Evolutionary conservation across 768 basidiomycete species (phyloP), one percentile per base, ranked within the genome.

Genomic region (Coprinellus micaceus): DNA sequence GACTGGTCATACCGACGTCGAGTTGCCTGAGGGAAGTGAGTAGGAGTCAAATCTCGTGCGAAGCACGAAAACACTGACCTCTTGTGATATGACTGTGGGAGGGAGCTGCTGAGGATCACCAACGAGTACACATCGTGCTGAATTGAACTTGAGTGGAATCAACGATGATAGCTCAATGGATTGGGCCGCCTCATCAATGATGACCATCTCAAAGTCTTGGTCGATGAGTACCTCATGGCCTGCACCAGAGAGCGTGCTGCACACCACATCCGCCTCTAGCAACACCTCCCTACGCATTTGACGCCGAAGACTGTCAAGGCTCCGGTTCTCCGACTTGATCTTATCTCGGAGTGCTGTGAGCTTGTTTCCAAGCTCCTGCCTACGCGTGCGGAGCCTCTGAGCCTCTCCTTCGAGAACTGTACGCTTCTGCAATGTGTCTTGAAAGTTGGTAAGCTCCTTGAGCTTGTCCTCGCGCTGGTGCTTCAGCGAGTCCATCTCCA

Each of bases 181-280:
- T 70, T 99, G 97, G 1, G 96, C 96, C 1, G 97, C 97, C 70
- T 99, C 97, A 65, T 99, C 97, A 58, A 99, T 96, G 68, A 99
- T 86, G 62, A 99, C 82, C 72, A 96, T 91, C 63, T 97, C 95
- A 66, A 98, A 98, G 51, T 95, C 89, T 60, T 91, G 82, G 33
- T 81, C 77, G 55, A 89, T 84, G 40, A 99, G 77, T 46, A 81
- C 80, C 15, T 97, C 95, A 60, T 97, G 91, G 3, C 95, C 97
- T 17, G 96, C 81, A 29, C 96, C 96, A 6, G 96, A 93, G 19
- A 99, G 78, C 0, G 97, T 99, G 39, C 86, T 80, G 67, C 97
- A 99, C 51, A 99, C 89, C 43, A 99, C 87, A 66, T 98, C 94
- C 1, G 95, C 94, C 60, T 92, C 88, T 40, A 80, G 76, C 37